A percentile compares a stretch with the other conserved stretches of the same genome.
phyloP scores from a whole-genome alignment of 441 rosid genomes.

The Oxalis stricta region DNA sequence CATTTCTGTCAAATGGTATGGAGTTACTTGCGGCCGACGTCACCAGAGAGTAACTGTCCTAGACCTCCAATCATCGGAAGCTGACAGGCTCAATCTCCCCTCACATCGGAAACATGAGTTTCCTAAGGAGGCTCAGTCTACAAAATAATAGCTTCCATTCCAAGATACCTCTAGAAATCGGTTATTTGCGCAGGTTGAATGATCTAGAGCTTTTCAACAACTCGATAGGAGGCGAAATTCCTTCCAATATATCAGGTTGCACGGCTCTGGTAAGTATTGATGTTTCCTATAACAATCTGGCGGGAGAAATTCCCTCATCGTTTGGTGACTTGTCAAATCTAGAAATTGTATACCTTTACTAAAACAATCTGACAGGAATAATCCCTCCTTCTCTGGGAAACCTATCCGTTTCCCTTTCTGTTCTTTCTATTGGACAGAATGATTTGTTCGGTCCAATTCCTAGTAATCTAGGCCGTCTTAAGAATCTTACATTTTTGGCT shows the following conservation, averaged over 20 bases:
- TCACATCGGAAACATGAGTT: slow-evolving; percentile 13
- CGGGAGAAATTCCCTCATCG: background rate
- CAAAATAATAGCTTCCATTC: background rate
- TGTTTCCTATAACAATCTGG: background rate
- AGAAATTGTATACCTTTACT: fast-evolving
- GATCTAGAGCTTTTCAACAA: background rate
- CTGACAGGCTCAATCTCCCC: slow-evolving; percentile 10
- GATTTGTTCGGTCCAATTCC: background rate
- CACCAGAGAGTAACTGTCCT: slow-evolving; percentile 8
- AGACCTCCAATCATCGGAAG: background rate
- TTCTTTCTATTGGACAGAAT: fast-evolving
- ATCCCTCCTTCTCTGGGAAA: slow-evolving; percentile 6
- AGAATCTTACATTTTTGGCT: fast-evolving
- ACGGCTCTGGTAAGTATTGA: fast-evolving
- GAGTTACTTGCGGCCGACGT: background rate
- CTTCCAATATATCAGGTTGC: slow-evolving; percentile 2
- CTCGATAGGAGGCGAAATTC: slow-evolving; percentile 6
- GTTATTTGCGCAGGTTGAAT: background rate
- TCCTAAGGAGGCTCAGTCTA: background rate
- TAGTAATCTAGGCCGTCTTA: background rate
- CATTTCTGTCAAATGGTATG: slow-evolving; percentile 4
- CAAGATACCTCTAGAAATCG: slow-evolving; percentile 4
- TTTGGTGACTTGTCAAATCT: background rate
- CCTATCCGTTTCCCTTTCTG: background rate
- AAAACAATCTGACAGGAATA: background rate